A percentile compares a stretch with the other conserved stretches of the same genome.
These are phyloP conservation scores for Jacaranda copaia DNA, from an alignment of 257 asterid genomes.

Conservation along the genomic window DNA sequence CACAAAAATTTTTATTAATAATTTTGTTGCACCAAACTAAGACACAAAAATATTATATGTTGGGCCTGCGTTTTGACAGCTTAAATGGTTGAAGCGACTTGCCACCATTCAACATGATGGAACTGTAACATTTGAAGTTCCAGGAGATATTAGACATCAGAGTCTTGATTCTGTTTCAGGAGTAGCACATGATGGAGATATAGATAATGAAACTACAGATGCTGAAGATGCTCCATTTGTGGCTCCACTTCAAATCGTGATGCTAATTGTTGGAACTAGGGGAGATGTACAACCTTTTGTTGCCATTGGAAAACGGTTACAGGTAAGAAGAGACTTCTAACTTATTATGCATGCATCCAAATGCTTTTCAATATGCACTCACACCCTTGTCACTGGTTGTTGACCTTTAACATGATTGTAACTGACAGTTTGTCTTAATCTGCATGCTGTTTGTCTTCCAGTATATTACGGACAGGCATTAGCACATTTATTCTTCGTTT, in stretches of 20 bases:
- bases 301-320: constrained; percentile 84
- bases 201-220: constrained; percentile 41
- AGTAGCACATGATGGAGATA: constrained; percentile 45
- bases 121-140: constrained; percentile 79
- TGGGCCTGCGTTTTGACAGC: constrained; percentile 50
- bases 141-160: constrained; percentile 60
- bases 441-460: not conserved
- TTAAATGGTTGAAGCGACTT: constrained; percentile 61
- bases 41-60: constrained; percentile 5
- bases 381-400: not conserved
- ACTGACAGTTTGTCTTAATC: not conserved
- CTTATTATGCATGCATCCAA: not conserved
- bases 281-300: constrained; percentile 95
- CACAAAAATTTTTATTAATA: not conserved
- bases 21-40: constrained; percentile 11
- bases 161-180: constrained; percentile 57
- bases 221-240: constrained; percentile 45
- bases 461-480: no score
- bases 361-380: not conserved
- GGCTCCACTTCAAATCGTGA: constrained; percentile 83
- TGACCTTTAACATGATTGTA: not conserved
- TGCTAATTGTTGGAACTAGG: constrained; percentile 92
- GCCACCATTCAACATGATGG: constrained; percentile 79
- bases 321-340: constrained; percentile 48
- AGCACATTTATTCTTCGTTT: no score